These are phyloP conservation scores for Atalantia buxifolia DNA, from an alignment of 345 rosid species.

Conservation along the genomic window DNA sequence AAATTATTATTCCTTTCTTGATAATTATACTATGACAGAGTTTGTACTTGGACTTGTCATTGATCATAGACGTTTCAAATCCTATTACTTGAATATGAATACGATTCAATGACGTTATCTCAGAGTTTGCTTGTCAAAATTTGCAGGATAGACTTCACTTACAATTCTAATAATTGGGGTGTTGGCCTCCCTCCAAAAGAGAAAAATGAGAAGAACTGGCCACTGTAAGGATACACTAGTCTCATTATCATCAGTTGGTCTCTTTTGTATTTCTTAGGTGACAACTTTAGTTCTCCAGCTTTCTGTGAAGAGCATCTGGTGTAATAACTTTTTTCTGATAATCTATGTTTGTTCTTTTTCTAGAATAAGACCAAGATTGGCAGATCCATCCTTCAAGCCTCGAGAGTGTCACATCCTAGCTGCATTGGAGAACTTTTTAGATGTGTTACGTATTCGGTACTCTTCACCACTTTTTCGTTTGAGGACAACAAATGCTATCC, in stretches of 20 bases:
- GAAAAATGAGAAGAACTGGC: constrained; percentile 83
- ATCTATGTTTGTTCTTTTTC: constrained; percentile 5
- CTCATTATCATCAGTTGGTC: background rate
- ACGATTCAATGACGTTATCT: background rate
- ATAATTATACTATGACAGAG: background rate
- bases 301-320: background rate
- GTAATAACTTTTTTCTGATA: background rate
- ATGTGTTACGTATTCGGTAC: constrained; percentile 70
- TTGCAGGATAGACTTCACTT: constrained; percentile 81
- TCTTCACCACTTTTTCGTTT: constrained; percentile 90
- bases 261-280: background rate
- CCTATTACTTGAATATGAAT: background rate
- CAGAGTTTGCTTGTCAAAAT: constrained; percentile 5
- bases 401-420: constrained; percentile 67
- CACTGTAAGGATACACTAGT: constrained; percentile 50
- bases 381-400: constrained; percentile 87
- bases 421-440: constrained; percentile 60
- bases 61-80: background rate
- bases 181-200: constrained; percentile 90
- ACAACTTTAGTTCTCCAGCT: background rate
- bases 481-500: constrained; percentile 68
- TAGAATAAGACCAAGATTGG: constrained; percentile 87
- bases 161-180: constrained; percentile 83
- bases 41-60: background rate
- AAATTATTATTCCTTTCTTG: background rate